A percentile compares a stretch with the other conserved stretches of the same genome.
phyloP scores from a whole-genome alignment of 352 stramenopile genomes.

The Pythium coloratum region DNA sequence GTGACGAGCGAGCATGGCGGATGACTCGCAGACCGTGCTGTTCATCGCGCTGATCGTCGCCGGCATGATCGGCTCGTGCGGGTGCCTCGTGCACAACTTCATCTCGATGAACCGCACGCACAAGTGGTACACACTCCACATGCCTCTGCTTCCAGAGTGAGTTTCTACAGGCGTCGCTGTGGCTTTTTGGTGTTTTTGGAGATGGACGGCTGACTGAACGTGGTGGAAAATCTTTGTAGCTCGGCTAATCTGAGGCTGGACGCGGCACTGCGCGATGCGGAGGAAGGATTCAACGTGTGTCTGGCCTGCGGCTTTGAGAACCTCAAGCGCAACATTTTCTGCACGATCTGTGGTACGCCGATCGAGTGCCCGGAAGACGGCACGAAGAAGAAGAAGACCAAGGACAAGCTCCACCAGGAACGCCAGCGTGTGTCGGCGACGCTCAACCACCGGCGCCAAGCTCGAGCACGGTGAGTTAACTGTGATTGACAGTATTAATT shows the following conservation, averaged over 20 bases:
- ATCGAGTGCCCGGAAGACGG: constrained; percentile 1
- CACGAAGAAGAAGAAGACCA: constrained; percentile 11
- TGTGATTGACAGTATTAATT: neutral
- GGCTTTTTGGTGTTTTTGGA: neutral
- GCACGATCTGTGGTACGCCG: constrained; percentile 36
- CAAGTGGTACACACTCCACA: constrained; percentile 19
- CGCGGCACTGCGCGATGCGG: constrained; percentile 28
- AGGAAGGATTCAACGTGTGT: constrained; percentile 33
- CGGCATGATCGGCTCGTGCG: constrained; percentile 6
- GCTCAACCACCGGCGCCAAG: constrained; percentile 11
- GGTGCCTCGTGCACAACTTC: constrained; percentile 13
- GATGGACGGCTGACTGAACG: neutral
- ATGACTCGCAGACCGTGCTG: constrained; percentile 5
- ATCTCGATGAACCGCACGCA: constrained; percentile 12
- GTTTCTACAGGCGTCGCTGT: neutral
- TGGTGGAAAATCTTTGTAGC: neutral
- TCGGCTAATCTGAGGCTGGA: constrained; percentile 19
- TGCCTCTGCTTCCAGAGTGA: constrained; percentile 16
- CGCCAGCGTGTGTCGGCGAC: constrained; percentile 19
- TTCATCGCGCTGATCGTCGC: constrained; percentile 2
- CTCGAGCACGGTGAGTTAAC: constrained; percentile 13
- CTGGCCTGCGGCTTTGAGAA: constrained; percentile 42
- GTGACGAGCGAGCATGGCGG: neutral
- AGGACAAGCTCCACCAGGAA: constrained; percentile 13
- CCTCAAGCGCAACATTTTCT: constrained; percentile 39